These are phyloP conservation scores for Trichosanthes cucumerina DNA, from an alignment of 306 rosid genomes.

Conservation along the genomic window DNA sequence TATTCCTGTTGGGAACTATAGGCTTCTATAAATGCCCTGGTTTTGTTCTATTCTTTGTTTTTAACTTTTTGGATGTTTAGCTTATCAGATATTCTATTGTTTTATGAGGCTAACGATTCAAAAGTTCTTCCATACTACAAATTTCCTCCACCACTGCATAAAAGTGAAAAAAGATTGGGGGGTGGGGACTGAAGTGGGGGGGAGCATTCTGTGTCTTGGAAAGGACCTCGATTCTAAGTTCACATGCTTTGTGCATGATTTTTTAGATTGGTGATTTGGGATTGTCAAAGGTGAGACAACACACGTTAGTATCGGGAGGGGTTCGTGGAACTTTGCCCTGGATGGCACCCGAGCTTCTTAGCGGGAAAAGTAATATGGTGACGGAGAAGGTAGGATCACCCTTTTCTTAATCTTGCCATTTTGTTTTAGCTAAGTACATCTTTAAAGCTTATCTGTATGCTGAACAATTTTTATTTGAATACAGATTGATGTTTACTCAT, in stretches of 20 bases:
- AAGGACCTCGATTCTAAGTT: not conserved
- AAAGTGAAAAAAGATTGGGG: not conserved
- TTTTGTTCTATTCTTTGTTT: not conserved
- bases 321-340: slow-evolving; percentile 98
- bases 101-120: not conserved
- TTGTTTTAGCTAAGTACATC: not conserved
- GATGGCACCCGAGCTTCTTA: slow-evolving; percentile 99
- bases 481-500: slow-evolving; percentile 97
- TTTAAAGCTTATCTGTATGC: not conserved
- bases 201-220: not conserved
- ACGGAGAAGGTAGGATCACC: slow-evolving; percentile 59
- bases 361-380: slow-evolving; percentile 96
- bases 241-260: slow-evolving; percentile 10
- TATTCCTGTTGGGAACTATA: not conserved
- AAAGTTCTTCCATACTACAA: not conserved
- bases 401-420: not conserved
- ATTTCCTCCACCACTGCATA: not conserved
- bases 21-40: not conserved
- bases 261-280: slow-evolving; percentile 97
- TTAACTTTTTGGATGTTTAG: not conserved
- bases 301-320: slow-evolving; percentile 96
- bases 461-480: slow-evolving; percentile 1
- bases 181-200: not conserved
- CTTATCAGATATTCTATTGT: not conserved
- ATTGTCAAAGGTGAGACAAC: slow-evolving; percentile 91